Evolutionary conservation across 768 basidiomycete species (phyloP).

Genomic region (Rhizopogon rudus): DNA sequence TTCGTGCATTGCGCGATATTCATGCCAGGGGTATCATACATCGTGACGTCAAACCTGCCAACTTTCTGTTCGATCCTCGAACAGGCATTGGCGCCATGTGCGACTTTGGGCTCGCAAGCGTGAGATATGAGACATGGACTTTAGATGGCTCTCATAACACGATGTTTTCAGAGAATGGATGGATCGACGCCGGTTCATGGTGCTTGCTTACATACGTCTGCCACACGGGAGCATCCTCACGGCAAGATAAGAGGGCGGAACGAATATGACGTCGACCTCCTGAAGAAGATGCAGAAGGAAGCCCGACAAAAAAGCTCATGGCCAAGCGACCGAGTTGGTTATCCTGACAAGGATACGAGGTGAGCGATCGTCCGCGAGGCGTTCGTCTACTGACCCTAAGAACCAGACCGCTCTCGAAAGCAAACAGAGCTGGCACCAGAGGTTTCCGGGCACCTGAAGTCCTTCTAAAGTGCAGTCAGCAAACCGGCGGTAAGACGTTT

Average conservation of each 20-base stretch:
- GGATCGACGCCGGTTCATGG: conserved; percentile 37
- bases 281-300: conserved; percentile 57
- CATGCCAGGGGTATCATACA: conserved; percentile 87
- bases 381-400: not conserved
- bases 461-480: conserved; percentile 87
- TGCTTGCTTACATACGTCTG: conserved; percentile 74
- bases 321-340: conserved; percentile 70
- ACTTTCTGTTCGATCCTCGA: conserved; percentile 88
- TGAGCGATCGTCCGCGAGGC: conserved; percentile 21
- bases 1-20: conserved; percentile 85
- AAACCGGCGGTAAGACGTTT: conserved; percentile 74
- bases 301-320: conserved; percentile 48
- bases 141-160: conserved; percentile 3
- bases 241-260: conserved; percentile 47
- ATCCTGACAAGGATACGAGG: conserved; percentile 72
- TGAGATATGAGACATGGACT: conserved; percentile 32
- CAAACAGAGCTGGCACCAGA: conserved; percentile 94
- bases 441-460: conserved; percentile 98
- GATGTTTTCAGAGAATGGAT: conserved; percentile 49
- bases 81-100: conserved; percentile 83
- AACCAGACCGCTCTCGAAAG: conserved; percentile 76
- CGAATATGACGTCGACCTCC: conserved; percentile 41
- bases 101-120: conserved; percentile 95
- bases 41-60: conserved; percentile 97
- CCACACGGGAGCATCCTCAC: conserved; percentile 60